These are phyloP conservation scores for Alternaria brassicae DNA, from an alignment of 2,329 filamentous ascomycete species.

Conservation along the genomic window DNA sequence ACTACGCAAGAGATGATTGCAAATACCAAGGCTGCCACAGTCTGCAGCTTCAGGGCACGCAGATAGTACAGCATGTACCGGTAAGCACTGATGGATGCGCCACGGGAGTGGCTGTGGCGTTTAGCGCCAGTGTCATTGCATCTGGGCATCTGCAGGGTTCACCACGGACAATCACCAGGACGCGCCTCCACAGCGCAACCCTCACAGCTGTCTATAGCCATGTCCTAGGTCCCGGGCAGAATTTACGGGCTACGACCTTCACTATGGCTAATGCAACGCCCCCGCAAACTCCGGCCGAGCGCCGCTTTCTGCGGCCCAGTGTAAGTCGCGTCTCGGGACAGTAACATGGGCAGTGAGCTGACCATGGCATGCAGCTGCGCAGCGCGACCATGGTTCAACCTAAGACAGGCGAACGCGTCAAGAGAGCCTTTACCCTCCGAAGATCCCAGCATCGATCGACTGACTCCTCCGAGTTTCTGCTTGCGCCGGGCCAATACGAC, in stretches of 20 bases:
- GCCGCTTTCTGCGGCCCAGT: slow-evolving; percentile 48
- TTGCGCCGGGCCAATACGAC: slow-evolving; percentile 39
- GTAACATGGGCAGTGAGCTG: slow-evolving; percentile 15
- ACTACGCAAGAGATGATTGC: neutral
- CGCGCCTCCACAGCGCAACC: slow-evolving; percentile 8
- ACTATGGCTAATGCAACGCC: slow-evolving; percentile 40
- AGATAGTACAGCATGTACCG: neutral
- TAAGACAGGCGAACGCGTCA: slow-evolving; percentile 81
- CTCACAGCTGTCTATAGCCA: slow-evolving; percentile 3
- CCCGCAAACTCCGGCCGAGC: slow-evolving; percentile 40
- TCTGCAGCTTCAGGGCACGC: neutral
- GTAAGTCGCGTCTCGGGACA: slow-evolving; percentile 34
- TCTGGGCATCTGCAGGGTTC: slow-evolving; percentile 23
- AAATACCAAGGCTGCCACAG: neutral
- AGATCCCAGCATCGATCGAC: slow-evolving; percentile 52
- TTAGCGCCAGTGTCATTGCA: slow-evolving; percentile 23
- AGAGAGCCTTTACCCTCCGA: slow-evolving; percentile 79
- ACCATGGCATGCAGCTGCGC: slow-evolving; percentile 63
- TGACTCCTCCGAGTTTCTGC: slow-evolving; percentile 52
- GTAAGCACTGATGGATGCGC: neutral
- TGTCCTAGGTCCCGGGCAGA: slow-evolving; percentile 17
- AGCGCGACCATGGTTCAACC: slow-evolving; percentile 89
- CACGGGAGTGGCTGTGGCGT: slow-evolving; percentile 18
- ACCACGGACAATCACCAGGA: slow-evolving; percentile 1
- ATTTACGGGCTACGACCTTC: slow-evolving; percentile 1